Conservation (phyloP, 2,329 filamentous ascomycete species). For the Salinomyces thailandicus region DNA sequence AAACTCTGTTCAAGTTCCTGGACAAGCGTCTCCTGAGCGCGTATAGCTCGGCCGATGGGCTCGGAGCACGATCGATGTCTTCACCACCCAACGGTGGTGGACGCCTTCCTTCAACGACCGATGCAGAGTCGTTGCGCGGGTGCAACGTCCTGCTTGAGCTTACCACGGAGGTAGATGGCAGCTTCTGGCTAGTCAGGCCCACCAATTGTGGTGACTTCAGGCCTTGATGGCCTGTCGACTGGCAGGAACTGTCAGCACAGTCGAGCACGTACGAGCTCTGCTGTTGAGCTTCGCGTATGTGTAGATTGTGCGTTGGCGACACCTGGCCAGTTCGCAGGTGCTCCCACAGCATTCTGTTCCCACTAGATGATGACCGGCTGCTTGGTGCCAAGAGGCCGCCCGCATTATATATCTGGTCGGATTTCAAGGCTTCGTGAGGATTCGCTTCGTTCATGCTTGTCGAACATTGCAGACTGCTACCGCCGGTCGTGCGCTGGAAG, state of each 20-base stretch:
- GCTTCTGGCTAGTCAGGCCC: not conserved
- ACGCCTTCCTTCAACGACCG: constrained; percentile 8
- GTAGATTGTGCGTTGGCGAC: constrained; percentile 14
- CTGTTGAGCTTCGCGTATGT: constrained; percentile 10
- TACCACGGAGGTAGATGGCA: constrained; percentile 20
- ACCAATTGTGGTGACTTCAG: not conserved
- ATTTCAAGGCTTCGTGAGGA: not conserved
- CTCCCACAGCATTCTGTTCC: constrained; percentile 11
- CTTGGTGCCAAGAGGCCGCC: not conserved
- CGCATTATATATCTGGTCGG: constrained; percentile 1
- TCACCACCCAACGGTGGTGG: constrained; percentile 11
- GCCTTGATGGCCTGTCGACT: not conserved
- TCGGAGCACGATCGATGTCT: constrained; percentile 9
- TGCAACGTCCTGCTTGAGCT: constrained; percentile 7
- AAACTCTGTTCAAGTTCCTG: constrained; percentile 6
- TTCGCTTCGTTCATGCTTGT: constrained; percentile 1
- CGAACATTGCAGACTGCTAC: constrained; percentile 2
- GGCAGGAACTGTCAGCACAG: not conserved
- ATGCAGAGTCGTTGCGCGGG: not conserved
- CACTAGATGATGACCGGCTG: not conserved
- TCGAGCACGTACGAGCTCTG: constrained; percentile 2
- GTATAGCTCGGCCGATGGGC: constrained; percentile 11
- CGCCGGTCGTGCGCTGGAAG: constrained; percentile 3
- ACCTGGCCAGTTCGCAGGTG: constrained; percentile 12
- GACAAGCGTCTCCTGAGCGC: constrained; percentile 10